These are phyloP conservation scores for Pulveroboletus frians DNA, from an alignment of 768 basidiomycete species.

Conservation along the genomic window DNA sequence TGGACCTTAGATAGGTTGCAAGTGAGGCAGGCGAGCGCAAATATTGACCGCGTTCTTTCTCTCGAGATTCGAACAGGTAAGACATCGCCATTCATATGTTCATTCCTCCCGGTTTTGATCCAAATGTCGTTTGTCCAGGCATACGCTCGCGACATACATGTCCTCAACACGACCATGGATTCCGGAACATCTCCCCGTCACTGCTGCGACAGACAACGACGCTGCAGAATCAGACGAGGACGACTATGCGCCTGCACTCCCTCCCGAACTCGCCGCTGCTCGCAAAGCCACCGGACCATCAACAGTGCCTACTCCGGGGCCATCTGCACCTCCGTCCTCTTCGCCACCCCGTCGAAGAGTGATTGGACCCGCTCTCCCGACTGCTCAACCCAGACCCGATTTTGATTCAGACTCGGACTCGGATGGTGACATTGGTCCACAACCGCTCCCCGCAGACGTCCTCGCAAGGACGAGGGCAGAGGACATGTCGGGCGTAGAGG, in stretches of 20 bases:
- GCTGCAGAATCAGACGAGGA: constrained; percentile 45
- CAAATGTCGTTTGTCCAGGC: background rate
- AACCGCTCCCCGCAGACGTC: constrained; percentile 53
- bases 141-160: constrained; percentile 33
- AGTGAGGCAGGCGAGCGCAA: no score
- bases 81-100: background rate
- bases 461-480: constrained; percentile 21
- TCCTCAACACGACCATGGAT: constrained; percentile 53
- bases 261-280: constrained; percentile 58
- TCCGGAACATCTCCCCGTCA: constrained; percentile 41
- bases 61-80: background rate
- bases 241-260: constrained; percentile 68
- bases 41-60: no score
- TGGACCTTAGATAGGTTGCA: no score
- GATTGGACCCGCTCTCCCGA: constrained; percentile 52
- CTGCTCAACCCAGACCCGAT: constrained; percentile 28
- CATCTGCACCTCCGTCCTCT: constrained; percentile 20
- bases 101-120: background rate
- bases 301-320: constrained; percentile 15
- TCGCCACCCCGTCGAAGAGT: constrained; percentile 29
- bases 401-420: constrained; percentile 45
- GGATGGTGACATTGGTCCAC: constrained; percentile 83
- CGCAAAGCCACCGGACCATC: constrained; percentile 33
- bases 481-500: constrained; percentile 62
- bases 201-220: constrained; percentile 19